A percentile compares a stretch with the other conserved stretches of the same genome.
Evolutionary conservation across 139 green algal genomes (phyloP).

Genomic region (Tetraselmis chui): DNA sequence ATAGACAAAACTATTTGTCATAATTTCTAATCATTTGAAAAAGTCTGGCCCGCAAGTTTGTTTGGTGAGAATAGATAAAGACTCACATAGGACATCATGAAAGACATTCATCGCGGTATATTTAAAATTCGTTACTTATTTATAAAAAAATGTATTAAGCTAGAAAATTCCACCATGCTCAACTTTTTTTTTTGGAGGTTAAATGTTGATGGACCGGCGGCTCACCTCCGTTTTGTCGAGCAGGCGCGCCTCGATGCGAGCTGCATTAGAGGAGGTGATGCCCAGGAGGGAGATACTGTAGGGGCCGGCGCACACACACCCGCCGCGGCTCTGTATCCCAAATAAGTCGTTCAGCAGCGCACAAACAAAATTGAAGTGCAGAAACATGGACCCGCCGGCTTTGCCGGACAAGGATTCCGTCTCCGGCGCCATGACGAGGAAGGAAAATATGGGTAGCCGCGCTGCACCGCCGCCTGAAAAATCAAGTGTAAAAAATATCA

Average conservation of each 20-base stretch:
- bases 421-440: conserved; percentile 22
- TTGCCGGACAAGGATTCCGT: not conserved
- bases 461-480: not conserved
- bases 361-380: conserved; percentile 28
- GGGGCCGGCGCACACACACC: conserved; percentile 9
- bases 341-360: conserved; percentile 40
- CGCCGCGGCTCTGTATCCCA: conserved; percentile 19
- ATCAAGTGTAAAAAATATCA: too few relatives aligned
- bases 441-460: conserved; percentile 25
- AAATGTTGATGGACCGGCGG: too few relatives aligned
- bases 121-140: too few relatives aligned
- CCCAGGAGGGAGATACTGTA: conserved; percentile 17
- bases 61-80: too few relatives aligned
- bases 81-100: too few relatives aligned
- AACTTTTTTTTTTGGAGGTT: too few relatives aligned
- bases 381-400: not conserved
- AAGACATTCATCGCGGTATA: too few relatives aligned
- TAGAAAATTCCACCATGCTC: too few relatives aligned
- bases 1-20: too few relatives aligned
- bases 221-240: conserved; percentile 13
- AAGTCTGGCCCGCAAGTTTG: too few relatives aligned
- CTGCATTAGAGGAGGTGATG: not conserved
- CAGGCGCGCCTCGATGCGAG: conserved; percentile 10
- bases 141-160: too few relatives aligned
- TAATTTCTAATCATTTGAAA: too few relatives aligned